Base-by-base conservation (phyloP, 176 grass and related monocot genomes). In the Cenchrus fungigraminus region DNA sequence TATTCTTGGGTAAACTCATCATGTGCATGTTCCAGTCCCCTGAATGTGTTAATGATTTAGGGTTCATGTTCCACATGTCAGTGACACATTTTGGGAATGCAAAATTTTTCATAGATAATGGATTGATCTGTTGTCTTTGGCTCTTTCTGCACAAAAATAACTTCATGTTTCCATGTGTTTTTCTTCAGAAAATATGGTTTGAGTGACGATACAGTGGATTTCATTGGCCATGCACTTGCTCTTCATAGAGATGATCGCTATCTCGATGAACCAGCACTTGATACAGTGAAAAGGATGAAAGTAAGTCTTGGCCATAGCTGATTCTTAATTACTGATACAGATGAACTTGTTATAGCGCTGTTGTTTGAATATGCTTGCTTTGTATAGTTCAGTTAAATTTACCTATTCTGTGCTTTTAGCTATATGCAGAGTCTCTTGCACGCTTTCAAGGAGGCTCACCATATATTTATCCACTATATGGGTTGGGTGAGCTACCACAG, bases 211-310 rank as follows among this genome's bases (percentile, higher is more conserved):
- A 94, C 94, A 12, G 80, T 94, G 57, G 94, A 97, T 74, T 94
- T 97, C 73, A 88, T 97, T 78, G 94, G 92, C 25, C 94, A 97
- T 85, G 92, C 94, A 7, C 68, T 97, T 78, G 91, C 94, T 64
- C 94, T 97, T 84, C 89, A 97, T 86, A 94, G 94, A 67, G 91
- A 97, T 68, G 95, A 97, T 80, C 79, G 74, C 11, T 92, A 95
- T 65, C 90, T 97, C 2, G 28, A 95, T 88, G 92, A 97, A 77
- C 92, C 90, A 5, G 92, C 95, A 86, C 87, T 97, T 84, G 92
- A 95, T 90, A 97, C 95, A 66, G 91, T 97, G 44, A 94, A 95
- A 89, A 93, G 92, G 82, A 97, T 97, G 89, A 97, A 97, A 88
- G 95, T 97, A 93, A 86, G 86, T 85, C 19, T 86, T 86, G 68